Conservation (phyloP, 306 rosid species). For the Calophaca sinica region DNA sequence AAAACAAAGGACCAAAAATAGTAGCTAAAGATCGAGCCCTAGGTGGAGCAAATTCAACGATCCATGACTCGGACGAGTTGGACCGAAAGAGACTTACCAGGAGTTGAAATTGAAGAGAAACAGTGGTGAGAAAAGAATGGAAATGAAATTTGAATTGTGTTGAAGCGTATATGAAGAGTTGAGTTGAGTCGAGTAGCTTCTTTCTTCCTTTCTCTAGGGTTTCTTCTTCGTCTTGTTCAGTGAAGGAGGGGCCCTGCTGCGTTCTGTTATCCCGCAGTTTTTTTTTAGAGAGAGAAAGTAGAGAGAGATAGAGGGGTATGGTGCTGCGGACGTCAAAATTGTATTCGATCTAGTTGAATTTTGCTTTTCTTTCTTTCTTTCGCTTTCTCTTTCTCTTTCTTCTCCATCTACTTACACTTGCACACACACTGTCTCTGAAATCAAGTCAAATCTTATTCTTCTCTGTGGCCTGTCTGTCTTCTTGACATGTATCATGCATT, state of each 20-base stretch:
- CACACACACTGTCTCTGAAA: slow-evolving; percentile 34
- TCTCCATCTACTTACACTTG: slow-evolving; percentile 6
- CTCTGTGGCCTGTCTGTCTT: slow-evolving; percentile 24
- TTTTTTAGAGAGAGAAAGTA: slow-evolving; percentile 69
- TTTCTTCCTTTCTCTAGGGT: slow-evolving; percentile 44
- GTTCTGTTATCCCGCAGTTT: slow-evolving; percentile 42
- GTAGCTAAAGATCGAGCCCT: slow-evolving; percentile 58
- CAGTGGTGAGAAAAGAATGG: background rate
- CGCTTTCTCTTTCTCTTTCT: slow-evolving; percentile 36
- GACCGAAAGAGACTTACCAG: slow-evolving; percentile 50
- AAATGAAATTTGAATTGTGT: slow-evolving; percentile 38
- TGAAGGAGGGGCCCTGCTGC: slow-evolving; percentile 49
- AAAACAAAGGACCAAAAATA: slow-evolving; percentile 16
- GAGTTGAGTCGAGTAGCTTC: background rate
- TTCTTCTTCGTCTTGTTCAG: slow-evolving; percentile 18
- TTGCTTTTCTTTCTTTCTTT: slow-evolving; percentile 38
- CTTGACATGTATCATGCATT: slow-evolving; percentile 25
- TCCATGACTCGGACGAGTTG: slow-evolving; percentile 52
- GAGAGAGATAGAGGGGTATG: slow-evolving; percentile 45
- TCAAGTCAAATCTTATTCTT: slow-evolving; percentile 48
- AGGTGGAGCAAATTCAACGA: slow-evolving; percentile 57
- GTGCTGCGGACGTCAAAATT: slow-evolving; percentile 89
- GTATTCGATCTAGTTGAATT: slow-evolving; percentile 85
- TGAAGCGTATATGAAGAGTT: slow-evolving; percentile 1
- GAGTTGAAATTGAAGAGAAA: slow-evolving; percentile 48